These are phyloP conservation scores for Arthrinium puccinioides DNA, from an alignment of 2,329 filamentous ascomycete genomes.

Conservation along the genomic window DNA sequence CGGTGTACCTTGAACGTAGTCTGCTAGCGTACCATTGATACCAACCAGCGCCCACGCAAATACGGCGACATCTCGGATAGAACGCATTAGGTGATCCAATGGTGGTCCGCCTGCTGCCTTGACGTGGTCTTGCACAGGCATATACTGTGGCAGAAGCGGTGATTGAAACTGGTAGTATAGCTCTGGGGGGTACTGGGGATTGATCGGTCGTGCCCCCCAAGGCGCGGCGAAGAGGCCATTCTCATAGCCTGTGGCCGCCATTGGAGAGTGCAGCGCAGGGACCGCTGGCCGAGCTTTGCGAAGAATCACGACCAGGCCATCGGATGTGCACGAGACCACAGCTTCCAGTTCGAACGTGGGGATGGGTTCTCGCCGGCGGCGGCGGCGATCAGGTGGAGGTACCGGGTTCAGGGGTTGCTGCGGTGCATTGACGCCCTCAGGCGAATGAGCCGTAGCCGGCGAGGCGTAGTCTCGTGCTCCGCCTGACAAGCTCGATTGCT, in stretches of 20 bases:
- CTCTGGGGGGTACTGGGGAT: constrained; percentile 34
- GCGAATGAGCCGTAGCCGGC: not conserved
- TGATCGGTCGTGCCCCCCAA: constrained; percentile 65
- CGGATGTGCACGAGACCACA: constrained; percentile 85
- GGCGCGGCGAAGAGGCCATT: constrained; percentile 72
- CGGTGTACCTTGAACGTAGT: constrained; percentile 55
- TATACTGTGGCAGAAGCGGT: constrained; percentile 34
- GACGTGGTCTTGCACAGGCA: constrained; percentile 35
- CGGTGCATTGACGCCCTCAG: not conserved
- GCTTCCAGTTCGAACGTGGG: constrained; percentile 69
- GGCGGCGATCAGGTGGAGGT: constrained; percentile 15
- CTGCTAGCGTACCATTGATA: constrained; percentile 68
- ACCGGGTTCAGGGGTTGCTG: constrained; percentile 5
- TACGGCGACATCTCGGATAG: constrained; percentile 78
- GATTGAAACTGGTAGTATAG: constrained; percentile 35
- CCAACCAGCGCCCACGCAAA: constrained; percentile 79
- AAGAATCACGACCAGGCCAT: constrained; percentile 76
- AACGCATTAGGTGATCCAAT: constrained; percentile 62
- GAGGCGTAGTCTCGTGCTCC: constrained; percentile 5
- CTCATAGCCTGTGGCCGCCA: constrained; percentile 37
- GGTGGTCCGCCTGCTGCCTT: constrained; percentile 45
- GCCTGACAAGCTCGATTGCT: constrained; percentile 1
- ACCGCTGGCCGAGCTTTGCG: constrained; percentile 66
- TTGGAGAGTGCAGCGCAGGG: constrained; percentile 46
- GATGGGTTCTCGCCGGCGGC: constrained; percentile 19